phyloP scores from a whole-genome alignment of 768 basidiomycete species.

The Lactarius evosmus region DNA sequence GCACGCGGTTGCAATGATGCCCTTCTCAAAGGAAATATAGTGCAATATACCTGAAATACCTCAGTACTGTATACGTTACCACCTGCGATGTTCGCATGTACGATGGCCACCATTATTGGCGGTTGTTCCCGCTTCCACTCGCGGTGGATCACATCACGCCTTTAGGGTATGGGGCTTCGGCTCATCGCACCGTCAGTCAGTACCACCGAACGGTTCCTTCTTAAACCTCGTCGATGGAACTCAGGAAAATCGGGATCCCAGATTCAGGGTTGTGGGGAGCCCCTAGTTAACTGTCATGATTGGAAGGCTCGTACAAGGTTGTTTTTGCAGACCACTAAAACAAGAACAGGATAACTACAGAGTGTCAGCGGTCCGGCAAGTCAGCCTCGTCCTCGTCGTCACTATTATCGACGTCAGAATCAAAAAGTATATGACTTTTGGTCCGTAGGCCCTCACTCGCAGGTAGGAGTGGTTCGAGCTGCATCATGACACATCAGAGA shows the following conservation, averaged over 20 bases:
- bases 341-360: constrained; percentile 2
- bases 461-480: constrained; percentile 20
- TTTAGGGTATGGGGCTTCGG: background rate
- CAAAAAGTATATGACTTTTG: constrained; percentile 3
- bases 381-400: constrained; percentile 10
- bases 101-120: background rate
- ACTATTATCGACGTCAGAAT: constrained; percentile 17
- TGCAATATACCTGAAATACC: background rate
- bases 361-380: constrained; percentile 5
- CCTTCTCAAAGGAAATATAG: no score
- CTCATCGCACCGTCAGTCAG: constrained; percentile 1
- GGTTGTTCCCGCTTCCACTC: background rate
- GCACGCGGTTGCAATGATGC: background rate
- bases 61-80: constrained; percentile 2
- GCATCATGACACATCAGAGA: constrained; percentile 4
- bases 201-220: background rate
- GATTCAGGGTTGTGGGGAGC: constrained; percentile 1
- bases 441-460: constrained; percentile 1
- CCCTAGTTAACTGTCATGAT: background rate
- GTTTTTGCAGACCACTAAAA: background rate
- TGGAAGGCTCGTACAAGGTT: background rate
- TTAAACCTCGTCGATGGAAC: background rate
- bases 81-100: constrained; percentile 9
- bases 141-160: background rate
- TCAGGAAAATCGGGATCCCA: background rate